phyloP scores from a whole-genome alignment of 2,329 filamentous ascomycete genomes.

The Leptographium radiaticola region DNA sequence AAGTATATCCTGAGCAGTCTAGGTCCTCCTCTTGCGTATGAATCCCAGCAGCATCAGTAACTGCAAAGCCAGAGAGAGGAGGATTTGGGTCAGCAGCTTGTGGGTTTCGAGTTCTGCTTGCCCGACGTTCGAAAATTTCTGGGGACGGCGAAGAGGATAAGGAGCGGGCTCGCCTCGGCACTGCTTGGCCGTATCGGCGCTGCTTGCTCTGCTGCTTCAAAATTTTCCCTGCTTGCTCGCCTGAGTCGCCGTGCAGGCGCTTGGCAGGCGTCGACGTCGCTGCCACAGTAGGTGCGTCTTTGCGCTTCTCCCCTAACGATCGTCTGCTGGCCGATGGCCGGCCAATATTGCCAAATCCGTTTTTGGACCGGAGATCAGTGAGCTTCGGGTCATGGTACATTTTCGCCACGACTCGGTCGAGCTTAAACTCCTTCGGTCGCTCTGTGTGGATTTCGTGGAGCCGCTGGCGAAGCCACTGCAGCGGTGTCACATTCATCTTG shows the following conservation, averaged over 20 bases:
- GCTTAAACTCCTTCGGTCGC: conserved; percentile 34
- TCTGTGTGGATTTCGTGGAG: conserved; percentile 34
- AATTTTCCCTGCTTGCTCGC: background rate
- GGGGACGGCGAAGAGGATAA: background rate
- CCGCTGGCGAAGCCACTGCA: conserved; percentile 45
- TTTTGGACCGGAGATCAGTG: conserved; percentile 32
- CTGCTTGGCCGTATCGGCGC: background rate
- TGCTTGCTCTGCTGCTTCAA: background rate
- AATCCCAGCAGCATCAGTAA: background rate
- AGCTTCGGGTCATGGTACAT: conserved; percentile 45
- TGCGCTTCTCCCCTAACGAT: conserved; percentile 10
- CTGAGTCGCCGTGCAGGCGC: background rate
- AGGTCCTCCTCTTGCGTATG: conserved; percentile 21
- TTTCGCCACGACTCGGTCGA: conserved; percentile 36
- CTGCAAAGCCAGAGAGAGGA: background rate
- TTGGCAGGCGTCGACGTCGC: conserved; percentile 4
- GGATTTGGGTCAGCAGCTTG: background rate
- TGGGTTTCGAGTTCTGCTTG: background rate
- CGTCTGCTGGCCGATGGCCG: conserved; percentile 26
- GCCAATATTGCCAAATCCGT: conserved; percentile 44
- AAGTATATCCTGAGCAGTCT: conserved; percentile 34
- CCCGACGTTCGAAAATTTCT: background rate
- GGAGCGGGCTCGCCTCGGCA: background rate
- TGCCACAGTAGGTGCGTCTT: background rate
- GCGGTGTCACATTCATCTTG: conserved; percentile 35